phyloP scores from a whole-genome alignment of 2,329 filamentous ascomycete species.

The Didymella sp. region DNA sequence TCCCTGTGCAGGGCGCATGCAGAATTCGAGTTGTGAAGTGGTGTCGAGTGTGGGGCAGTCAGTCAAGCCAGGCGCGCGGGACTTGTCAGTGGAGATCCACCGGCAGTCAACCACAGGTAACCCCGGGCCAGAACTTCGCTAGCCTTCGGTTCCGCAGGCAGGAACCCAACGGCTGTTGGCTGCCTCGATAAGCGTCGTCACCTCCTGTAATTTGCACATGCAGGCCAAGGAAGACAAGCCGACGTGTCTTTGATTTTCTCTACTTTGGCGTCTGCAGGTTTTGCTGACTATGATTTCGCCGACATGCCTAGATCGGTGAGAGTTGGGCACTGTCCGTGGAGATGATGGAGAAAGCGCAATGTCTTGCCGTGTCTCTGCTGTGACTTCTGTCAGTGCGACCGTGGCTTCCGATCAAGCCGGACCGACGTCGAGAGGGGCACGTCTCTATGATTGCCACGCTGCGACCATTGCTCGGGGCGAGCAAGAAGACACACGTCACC shows the following conservation, averaged over 20 bases:
- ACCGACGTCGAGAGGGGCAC: conserved; percentile 10
- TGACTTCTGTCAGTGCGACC: conserved; percentile 18
- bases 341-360: conserved; percentile 7
- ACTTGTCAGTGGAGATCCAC: conserved; percentile 15
- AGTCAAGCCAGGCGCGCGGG: conserved; percentile 10
- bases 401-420: conserved; percentile 9
- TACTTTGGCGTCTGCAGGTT: conserved; percentile 16
- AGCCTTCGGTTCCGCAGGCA: conserved; percentile 6
- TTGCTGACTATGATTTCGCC: conserved; percentile 5
- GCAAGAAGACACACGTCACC: conserved; percentile 18
- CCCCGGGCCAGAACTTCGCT: conserved; percentile 9
- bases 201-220: conserved; percentile 21
- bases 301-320: conserved; percentile 11
- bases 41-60: conserved; percentile 11
- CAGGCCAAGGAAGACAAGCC: conserved; percentile 18
- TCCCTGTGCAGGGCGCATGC: conserved; percentile 11
- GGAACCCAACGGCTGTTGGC: conserved; percentile 18
- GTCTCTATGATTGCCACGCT: conserved; percentile 7
- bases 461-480: conserved; percentile 16
- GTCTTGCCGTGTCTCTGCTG: conserved; percentile 14
- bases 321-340: conserved; percentile 10
- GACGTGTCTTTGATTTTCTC: conserved; percentile 4
- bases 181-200: conserved; percentile 19
- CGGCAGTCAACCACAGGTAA: conserved; percentile 11
- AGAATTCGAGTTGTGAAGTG: conserved; percentile 15